Percentiles rank a stretch among this genome's conserved stretches.
These are phyloP conservation scores for Curvularia verruculosa DNA, from an alignment of 2,329 filamentous ascomycete genomes.

Conservation along the genomic window DNA sequence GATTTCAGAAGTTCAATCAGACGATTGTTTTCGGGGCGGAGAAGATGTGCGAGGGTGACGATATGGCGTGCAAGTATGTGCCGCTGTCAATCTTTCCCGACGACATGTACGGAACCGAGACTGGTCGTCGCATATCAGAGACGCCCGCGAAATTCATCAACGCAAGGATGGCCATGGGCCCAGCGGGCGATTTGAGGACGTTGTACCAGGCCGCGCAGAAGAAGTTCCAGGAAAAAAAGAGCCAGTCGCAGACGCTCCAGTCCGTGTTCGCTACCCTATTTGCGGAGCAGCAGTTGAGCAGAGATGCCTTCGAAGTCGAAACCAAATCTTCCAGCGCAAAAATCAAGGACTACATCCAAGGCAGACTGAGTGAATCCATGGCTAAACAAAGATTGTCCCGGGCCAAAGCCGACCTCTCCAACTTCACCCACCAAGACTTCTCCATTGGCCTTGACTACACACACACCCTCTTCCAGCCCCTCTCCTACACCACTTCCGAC, in stretches of 20 bases:
- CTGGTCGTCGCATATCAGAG: constrained; percentile 40
- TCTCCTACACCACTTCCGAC: constrained; percentile 32
- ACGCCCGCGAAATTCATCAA: constrained; percentile 54
- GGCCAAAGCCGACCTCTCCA: constrained; percentile 34
- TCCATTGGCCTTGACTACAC: constrained; percentile 61
- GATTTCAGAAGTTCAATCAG: constrained; percentile 52
- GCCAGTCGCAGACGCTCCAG: constrained; percentile 48
- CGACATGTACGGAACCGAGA: constrained; percentile 56
- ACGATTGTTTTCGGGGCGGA: constrained; percentile 62
- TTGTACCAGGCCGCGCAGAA: constrained; percentile 54
- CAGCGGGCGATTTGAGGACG: constrained; percentile 55
- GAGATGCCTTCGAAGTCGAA: constrained; percentile 48
- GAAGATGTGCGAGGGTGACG: constrained; percentile 59
- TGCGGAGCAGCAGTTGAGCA: constrained; percentile 60
- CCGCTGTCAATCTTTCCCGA: constrained; percentile 59
- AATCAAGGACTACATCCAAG: constrained; percentile 22
- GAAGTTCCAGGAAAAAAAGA: constrained; percentile 44
- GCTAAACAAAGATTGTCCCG: constrained; percentile 26
- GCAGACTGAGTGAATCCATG: constrained; percentile 48
- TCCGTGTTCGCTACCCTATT: constrained; percentile 59
- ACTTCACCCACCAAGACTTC: constrained; percentile 55
- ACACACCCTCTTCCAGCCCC: constrained; percentile 54
- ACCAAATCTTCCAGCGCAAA: constrained; percentile 20
- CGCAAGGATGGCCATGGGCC: constrained; percentile 58
- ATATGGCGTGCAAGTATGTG: constrained; percentile 60